Evolutionary conservation across 202 grass and related monocot genomes (phyloP).

Genomic region (Elaeis oleifera): DNA sequence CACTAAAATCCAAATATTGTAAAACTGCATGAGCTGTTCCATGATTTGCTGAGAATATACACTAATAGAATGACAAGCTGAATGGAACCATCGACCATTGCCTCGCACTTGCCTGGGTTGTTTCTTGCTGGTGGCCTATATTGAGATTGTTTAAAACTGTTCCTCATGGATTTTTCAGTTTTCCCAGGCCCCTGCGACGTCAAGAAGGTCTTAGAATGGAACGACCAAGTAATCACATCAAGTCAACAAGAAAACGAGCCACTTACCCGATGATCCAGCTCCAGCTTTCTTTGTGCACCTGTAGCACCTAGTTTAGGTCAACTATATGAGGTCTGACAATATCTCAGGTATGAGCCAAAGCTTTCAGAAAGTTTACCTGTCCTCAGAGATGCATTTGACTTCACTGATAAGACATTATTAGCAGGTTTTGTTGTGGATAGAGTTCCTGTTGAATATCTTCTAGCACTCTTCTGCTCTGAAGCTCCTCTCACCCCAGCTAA

Average conservation of each 20-base stretch:
- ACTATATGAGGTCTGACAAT: too few species aligned
- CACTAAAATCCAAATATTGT: too few species aligned
- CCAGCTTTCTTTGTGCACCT: constrained; percentile 92
- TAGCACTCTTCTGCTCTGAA: constrained; percentile 35
- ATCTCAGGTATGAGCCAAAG: background rate
- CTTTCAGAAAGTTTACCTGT: constrained; percentile 28
- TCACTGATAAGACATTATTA: constrained; percentile 18
- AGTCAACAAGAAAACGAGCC: background rate
- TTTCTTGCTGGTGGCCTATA: constrained; percentile 48
- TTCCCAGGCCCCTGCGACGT: constrained; percentile 37
- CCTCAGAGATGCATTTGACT: constrained; percentile 42
- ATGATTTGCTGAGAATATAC: too few species aligned
- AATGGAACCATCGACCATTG: too few species aligned
- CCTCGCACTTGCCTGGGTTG: constrained; percentile 41
- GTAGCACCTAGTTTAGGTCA: background rate
- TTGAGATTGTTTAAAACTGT: constrained; percentile 40
- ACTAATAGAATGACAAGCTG: too few species aligned
- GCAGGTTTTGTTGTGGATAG: constrained; percentile 43
- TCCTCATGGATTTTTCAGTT: constrained; percentile 44
- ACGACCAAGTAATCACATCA: too few species aligned
- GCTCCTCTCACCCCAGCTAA: constrained; percentile 49
- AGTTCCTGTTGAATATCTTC: constrained; percentile 67
- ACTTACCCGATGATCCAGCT: constrained; percentile 62
- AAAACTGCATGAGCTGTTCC: too few species aligned
- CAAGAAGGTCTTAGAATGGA: background rate